These are phyloP conservation scores for Russula sp. DNA, from an alignment of 768 basidiomycete species.

Conservation along the genomic window DNA sequence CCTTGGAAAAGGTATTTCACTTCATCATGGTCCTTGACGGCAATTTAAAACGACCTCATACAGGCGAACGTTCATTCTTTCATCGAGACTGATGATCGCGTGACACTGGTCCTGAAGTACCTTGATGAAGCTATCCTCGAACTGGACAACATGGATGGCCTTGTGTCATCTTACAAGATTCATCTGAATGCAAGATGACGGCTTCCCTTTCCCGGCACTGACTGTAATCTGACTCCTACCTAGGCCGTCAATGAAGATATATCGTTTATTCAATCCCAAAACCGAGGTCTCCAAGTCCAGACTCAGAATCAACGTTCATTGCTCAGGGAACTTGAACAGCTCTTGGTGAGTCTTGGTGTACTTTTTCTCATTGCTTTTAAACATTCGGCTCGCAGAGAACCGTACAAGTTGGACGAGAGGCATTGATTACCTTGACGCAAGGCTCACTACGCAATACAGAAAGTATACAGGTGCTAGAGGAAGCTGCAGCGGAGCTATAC, in stretches of 20 bases:
- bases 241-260: conserved; percentile 96
- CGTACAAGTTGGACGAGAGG: conserved; percentile 80
- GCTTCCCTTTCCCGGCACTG: background rate
- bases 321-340: conserved; percentile 76
- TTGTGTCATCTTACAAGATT: conserved; percentile 91
- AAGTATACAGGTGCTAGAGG: conserved; percentile 74
- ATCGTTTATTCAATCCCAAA: conserved; percentile 90
- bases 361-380: background rate
- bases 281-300: conserved; percentile 93
- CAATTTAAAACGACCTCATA: background rate
- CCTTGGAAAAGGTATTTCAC: conserved; percentile 76
- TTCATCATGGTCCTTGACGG: background rate
- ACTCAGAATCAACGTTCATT: conserved; percentile 90
- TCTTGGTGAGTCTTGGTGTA: conserved; percentile 48
- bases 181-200: conserved; percentile 73
- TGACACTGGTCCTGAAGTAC: conserved; percentile 74
- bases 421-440: conserved; percentile 72
- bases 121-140: conserved; percentile 87
- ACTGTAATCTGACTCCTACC: conserved; percentile 9
- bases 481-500: conserved; percentile 82
- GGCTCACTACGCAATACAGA: conserved; percentile 77
- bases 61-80: conserved; percentile 98
- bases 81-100: conserved; percentile 90
- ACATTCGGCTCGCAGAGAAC: conserved; percentile 56
- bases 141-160: conserved; percentile 82